These are phyloP conservation scores for Podospora fimiseda DNA, from an alignment of 495 filamentous ascomycete species.

Conservation along the genomic window DNA sequence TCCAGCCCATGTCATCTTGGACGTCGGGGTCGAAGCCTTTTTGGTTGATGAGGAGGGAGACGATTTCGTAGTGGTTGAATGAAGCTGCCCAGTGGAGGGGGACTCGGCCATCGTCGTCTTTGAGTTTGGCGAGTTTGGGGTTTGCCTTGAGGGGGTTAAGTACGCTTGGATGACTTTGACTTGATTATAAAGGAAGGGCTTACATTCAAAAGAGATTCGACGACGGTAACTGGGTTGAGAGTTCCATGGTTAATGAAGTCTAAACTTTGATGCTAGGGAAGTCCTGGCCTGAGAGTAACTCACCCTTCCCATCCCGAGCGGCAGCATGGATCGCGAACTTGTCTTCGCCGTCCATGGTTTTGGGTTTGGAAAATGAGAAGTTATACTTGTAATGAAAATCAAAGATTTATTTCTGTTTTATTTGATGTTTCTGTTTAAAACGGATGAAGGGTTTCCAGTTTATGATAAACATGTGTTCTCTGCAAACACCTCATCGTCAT, in stretches of 20 bases:
- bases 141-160: constrained; percentile 54
- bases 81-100: constrained; percentile 94
- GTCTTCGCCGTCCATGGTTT: constrained; percentile 24
- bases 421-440: background rate
- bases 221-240: constrained; percentile 43
- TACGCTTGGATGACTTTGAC: background rate
- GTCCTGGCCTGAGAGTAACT: constrained; percentile 18
- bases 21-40: constrained; percentile 84
- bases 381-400: too few relatives aligned
- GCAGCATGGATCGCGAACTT: constrained; percentile 88
- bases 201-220: constrained; percentile 75
- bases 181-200: constrained; percentile 16
- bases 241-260: background rate
- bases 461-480: too few relatives aligned
- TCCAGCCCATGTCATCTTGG: constrained; percentile 90
- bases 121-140: constrained; percentile 63
- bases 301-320: constrained; percentile 80
- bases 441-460: too few relatives aligned
- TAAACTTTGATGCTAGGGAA: constrained; percentile 2
- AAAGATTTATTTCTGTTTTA: too few relatives aligned
- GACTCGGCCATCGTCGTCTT: constrained; percentile 84
- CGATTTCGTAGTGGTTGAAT: constrained; percentile 70
- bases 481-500: constrained; percentile 15
- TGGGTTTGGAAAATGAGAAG: too few relatives aligned
- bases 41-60: constrained; percentile 58